phyloP scores from a whole-genome alignment of 1,139 yeast species.

The Kazachstania sp. region DNA sequence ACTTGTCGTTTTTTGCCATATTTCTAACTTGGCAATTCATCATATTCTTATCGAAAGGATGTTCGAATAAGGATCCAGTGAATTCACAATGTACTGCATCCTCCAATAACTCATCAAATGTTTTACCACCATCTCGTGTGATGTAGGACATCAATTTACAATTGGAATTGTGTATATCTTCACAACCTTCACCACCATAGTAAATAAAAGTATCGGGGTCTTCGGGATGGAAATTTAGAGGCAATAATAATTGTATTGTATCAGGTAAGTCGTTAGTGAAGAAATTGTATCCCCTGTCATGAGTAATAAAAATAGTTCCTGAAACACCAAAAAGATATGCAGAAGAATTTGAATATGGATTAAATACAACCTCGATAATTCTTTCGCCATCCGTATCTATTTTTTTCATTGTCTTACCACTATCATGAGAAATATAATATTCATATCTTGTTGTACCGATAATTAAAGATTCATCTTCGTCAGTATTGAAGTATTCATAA shows the following conservation, averaged over 20 bases:
- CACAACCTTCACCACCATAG: constrained; percentile 58
- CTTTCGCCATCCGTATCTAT: constrained; percentile 39
- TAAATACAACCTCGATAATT: constrained; percentile 49
- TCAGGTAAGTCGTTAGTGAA: constrained; percentile 42
- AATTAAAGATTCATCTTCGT: constrained; percentile 63
- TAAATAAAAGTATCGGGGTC: constrained; percentile 56
- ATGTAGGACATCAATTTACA: constrained; percentile 54
- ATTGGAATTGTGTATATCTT: constrained; percentile 32
- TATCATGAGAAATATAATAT: constrained; percentile 65
- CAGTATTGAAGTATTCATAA: constrained; percentile 33
- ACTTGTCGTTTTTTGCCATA: constrained; percentile 29
- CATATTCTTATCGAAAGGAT: constrained; percentile 39
- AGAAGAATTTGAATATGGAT: constrained; percentile 53
- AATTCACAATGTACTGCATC: constrained; percentile 58
- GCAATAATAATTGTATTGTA: constrained; percentile 34
- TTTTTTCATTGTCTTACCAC: constrained; percentile 55
- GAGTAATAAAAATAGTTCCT: constrained; percentile 47
- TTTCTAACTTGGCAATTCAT: constrained; percentile 50
- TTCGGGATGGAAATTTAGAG: constrained; percentile 48
- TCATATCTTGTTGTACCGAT: constrained; percentile 45
- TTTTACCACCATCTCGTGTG: constrained; percentile 55
- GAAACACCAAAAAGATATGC: constrained; percentile 52
- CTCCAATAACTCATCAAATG: constrained; percentile 46
- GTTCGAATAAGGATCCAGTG: constrained; percentile 44
- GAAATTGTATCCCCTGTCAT: constrained; percentile 61